phyloP scores from a whole-genome alignment of 345 rosid species.

The Salix exigua region DNA sequence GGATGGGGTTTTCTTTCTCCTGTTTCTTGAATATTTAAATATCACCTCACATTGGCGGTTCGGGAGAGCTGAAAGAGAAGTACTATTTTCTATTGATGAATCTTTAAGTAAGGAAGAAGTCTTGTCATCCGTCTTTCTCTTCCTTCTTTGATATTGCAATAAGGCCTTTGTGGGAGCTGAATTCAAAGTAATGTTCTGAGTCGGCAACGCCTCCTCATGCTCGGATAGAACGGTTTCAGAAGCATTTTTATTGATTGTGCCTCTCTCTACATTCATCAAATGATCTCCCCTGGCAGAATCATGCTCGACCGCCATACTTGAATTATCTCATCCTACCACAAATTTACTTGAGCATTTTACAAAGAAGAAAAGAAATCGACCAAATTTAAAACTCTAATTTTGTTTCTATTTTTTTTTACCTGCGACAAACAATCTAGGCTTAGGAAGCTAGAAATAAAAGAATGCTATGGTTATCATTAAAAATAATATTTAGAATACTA shows the following conservation, averaged over 20 bases:
- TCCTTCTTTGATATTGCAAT: background rate
- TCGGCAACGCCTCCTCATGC: background rate
- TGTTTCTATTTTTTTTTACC: too few relatives aligned
- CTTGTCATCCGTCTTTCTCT: background rate
- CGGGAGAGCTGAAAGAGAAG: background rate
- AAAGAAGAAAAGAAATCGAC: background rate
- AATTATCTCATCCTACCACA: background rate
- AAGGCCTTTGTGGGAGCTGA: background rate
- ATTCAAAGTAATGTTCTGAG: background rate
- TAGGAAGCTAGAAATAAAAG: too few relatives aligned
- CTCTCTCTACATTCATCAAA: background rate
- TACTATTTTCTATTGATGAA: background rate
- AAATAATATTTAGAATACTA: too few relatives aligned
- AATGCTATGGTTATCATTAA: too few relatives aligned
- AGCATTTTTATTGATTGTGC: background rate
- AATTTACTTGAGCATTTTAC: background rate
- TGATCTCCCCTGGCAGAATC: conserved; percentile 2
- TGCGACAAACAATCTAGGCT: too few relatives aligned
- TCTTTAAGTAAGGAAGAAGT: background rate
- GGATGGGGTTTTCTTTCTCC: background rate
- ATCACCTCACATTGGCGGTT: conserved; percentile 9
- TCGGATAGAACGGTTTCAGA: background rate
- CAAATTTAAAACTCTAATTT: background rate
- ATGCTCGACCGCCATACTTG: background rate
- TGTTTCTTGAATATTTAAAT: background rate